Conservation (phyloP, 2,329 filamentous ascomycete species). For the Cladosporium sp. region DNA sequence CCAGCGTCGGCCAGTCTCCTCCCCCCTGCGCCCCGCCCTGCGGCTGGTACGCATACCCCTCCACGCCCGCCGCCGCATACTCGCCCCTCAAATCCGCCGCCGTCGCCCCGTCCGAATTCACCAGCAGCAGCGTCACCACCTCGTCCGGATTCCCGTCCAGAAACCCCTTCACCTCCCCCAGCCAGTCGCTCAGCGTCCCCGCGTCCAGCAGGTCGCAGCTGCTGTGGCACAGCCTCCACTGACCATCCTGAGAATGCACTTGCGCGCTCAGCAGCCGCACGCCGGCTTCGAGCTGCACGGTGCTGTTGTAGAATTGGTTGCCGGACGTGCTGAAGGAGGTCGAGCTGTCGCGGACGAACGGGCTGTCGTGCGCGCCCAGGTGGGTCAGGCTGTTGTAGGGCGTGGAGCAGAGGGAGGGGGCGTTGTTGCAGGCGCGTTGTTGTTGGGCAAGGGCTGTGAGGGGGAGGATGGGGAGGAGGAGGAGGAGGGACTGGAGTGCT, state of each 20-base stretch:
- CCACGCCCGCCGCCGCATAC: constrained; percentile 49
- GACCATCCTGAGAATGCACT: constrained; percentile 41
- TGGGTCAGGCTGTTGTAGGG: constrained; percentile 56
- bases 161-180: constrained; percentile 55
- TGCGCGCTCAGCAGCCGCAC: constrained; percentile 61
- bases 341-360: constrained; percentile 38
- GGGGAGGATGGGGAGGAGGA: neutral
- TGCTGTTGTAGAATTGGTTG: constrained; percentile 52
- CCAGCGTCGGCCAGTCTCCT: constrained; percentile 37
- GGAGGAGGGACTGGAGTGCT: constrained; percentile 2
- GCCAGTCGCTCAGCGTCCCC: constrained; percentile 50
- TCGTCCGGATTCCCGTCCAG: constrained; percentile 39
- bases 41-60: constrained; percentile 37
- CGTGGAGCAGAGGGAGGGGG: constrained; percentile 49
- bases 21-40: constrained; percentile 24
- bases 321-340: constrained; percentile 30
- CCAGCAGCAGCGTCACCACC: constrained; percentile 24
- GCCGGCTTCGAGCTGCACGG: constrained; percentile 53
- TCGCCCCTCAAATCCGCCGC: constrained; percentile 33
- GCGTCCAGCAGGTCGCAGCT: constrained; percentile 48
- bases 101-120: constrained; percentile 14
- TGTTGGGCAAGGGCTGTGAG: constrained; percentile 1
- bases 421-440: constrained; percentile 49
- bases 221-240: constrained; percentile 49
- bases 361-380: constrained; percentile 59